phyloP scores from a whole-genome alignment of 1,139 yeast genomes.

The Pichia norvegensis region DNA sequence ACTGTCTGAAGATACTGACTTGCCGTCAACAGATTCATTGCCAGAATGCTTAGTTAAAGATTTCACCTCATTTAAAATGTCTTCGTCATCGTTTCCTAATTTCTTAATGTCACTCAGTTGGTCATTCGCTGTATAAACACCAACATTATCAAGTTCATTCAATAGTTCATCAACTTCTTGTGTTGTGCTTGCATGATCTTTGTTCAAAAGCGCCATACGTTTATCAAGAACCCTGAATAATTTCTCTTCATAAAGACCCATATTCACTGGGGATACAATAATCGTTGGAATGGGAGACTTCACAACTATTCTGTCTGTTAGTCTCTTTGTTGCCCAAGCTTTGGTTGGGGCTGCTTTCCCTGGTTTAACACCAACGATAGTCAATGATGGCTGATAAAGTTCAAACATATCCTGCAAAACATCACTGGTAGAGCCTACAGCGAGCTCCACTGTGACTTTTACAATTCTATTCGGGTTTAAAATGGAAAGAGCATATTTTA shows the following conservation, averaged over 20 bases:
- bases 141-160: slow-evolving; percentile 21
- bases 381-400: slow-evolving; percentile 55
- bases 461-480: slow-evolving; percentile 44
- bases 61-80: slow-evolving; percentile 12
- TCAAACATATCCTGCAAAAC: slow-evolving; percentile 55
- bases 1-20: background rate
- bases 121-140: slow-evolving; percentile 21
- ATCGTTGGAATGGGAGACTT: slow-evolving; percentile 62
- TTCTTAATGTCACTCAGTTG: slow-evolving; percentile 17
- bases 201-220: slow-evolving; percentile 35
- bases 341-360: slow-evolving; percentile 46
- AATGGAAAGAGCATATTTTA: slow-evolving; percentile 44
- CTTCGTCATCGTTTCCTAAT: slow-evolving; percentile 13
- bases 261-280: slow-evolving; percentile 58
- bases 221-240: slow-evolving; percentile 32
- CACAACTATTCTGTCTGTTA: slow-evolving; percentile 57
- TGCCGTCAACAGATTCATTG: background rate
- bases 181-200: slow-evolving; percentile 2
- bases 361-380: slow-evolving; percentile 57
- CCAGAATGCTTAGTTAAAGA: slow-evolving; percentile 1
- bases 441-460: slow-evolving; percentile 55
- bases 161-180: slow-evolving; percentile 17
- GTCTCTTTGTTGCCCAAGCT: slow-evolving; percentile 53
- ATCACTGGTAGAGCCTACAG: slow-evolving; percentile 50
- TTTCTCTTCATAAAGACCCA: slow-evolving; percentile 45